phyloP scores from a whole-genome alignment of 2,329 filamentous ascomycete species.

The Calonectria pseudoturangicola region DNA sequence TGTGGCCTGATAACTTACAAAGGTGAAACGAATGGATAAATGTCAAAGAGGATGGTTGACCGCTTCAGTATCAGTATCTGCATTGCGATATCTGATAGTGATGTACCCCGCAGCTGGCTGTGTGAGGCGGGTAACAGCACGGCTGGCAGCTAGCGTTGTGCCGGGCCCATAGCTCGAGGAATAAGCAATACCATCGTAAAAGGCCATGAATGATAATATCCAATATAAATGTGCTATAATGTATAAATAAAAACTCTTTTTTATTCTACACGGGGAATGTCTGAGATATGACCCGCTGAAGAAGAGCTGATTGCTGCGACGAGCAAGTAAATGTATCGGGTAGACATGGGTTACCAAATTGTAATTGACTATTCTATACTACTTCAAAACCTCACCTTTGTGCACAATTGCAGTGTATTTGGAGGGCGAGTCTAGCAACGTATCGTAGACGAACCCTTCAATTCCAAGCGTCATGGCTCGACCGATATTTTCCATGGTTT shows the following conservation, averaged over 20 bases:
- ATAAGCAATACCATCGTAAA: background rate
- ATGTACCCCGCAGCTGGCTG: constrained; percentile 6
- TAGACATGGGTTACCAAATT: background rate
- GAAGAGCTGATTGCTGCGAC: too few relatives aligned
- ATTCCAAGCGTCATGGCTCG: constrained; percentile 24
- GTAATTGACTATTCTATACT: background rate
- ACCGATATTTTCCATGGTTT: constrained; percentile 17
- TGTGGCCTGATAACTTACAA: too few relatives aligned
- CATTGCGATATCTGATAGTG: constrained; percentile 14
- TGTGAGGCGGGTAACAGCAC: background rate
- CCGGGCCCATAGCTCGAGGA: background rate
- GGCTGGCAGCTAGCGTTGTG: background rate
- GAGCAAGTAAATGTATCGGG: background rate
- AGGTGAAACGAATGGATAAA: background rate
- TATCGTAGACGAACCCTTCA: constrained; percentile 18
- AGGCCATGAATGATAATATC: background rate
- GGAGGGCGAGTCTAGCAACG: background rate
- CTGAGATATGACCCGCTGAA: too few relatives aligned
- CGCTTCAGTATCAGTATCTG: background rate
- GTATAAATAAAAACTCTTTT: too few relatives aligned
- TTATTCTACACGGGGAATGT: too few relatives aligned
- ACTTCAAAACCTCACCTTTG: constrained; percentile 18
- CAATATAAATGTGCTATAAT: background rate
- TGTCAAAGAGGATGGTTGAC: background rate
- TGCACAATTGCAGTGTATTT: constrained; percentile 7